Conservation (phyloP, 2,329 filamentous ascomycete genomes). For the Neonectria coccinea region DNA sequence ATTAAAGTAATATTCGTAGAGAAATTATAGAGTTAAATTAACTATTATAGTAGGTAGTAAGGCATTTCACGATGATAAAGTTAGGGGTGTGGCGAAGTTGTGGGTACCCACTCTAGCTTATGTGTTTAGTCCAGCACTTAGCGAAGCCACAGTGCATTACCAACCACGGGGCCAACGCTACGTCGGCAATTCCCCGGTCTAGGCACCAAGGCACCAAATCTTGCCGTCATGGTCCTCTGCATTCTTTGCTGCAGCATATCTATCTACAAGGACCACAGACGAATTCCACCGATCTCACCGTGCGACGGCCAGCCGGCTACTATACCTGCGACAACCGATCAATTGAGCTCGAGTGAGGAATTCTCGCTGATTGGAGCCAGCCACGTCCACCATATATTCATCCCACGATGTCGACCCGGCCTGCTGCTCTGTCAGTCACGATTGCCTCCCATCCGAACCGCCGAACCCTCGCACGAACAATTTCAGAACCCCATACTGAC, state of each 20-base stretch:
- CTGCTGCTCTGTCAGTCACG: constrained; percentile 62
- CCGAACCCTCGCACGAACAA: constrained; percentile 20
- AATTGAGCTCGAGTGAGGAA: constrained; percentile 38
- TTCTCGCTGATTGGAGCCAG: constrained; percentile 31
- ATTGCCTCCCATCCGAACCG: constrained; percentile 28
- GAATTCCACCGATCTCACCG: constrained; percentile 24
- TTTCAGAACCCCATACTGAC: constrained; percentile 29
- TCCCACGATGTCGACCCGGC: constrained; percentile 52
- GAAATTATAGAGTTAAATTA: too few species aligned
- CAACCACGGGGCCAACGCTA: too few species aligned
- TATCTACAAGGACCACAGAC: constrained; percentile 28
- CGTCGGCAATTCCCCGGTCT: constrained; percentile 37
- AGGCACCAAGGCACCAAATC: constrained; percentile 41
- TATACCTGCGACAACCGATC: constrained; percentile 30
- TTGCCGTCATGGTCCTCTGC: constrained; percentile 30
- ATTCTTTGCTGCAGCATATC: constrained; percentile 35
- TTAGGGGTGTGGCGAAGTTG: too few species aligned
- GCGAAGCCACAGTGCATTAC: too few species aligned
- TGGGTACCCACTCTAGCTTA: too few species aligned
- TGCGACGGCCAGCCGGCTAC: constrained; percentile 34
- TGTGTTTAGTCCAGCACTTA: too few species aligned
- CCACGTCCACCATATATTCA: constrained; percentile 24
- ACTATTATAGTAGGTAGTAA: too few species aligned
- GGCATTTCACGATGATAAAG: too few species aligned
- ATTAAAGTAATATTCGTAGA: too few species aligned